Conservation (phyloP, 208 protist species). For the Eutreptiella sp. region DNA sequence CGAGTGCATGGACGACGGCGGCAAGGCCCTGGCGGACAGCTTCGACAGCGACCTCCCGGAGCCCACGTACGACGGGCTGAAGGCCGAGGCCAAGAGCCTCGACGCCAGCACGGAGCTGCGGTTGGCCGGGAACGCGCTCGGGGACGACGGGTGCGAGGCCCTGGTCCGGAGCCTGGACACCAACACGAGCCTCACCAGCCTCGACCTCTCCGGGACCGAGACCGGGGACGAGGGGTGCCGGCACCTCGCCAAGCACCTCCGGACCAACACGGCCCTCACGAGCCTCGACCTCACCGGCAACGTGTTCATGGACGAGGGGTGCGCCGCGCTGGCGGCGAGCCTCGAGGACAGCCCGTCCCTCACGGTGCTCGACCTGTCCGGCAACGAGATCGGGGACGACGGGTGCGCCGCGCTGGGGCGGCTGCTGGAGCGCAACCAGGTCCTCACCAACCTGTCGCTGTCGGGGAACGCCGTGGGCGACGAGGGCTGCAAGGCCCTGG, state of each 20-base stretch:
- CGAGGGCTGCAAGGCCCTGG: conserved; percentile 55
- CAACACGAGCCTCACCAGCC: conserved; percentile 77
- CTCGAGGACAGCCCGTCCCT: conserved; percentile 49
- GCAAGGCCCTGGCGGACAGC: not conserved
- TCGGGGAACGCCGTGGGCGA: conserved; percentile 74
- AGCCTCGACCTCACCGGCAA: conserved; percentile 58
- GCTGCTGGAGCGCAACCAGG: conserved; percentile 61
- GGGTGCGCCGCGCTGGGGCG: conserved; percentile 65
- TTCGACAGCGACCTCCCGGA: too few relatives aligned
- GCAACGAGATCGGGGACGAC: conserved; percentile 74
- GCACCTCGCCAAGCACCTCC: conserved; percentile 48
- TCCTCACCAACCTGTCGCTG: conserved; percentile 68
- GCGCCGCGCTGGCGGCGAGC: conserved; percentile 51
- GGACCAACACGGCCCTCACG: conserved; percentile 43
- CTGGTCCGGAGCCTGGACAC: conserved; percentile 63
- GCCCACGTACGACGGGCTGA: too few relatives aligned
- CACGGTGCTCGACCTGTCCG: conserved; percentile 53
- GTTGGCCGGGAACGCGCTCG: conserved; percentile 50
- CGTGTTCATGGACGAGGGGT: conserved; percentile 48
- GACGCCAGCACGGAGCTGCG: too few relatives aligned
- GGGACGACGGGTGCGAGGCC: conserved; percentile 58
- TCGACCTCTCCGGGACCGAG: conserved; percentile 66
- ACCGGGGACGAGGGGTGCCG: conserved; percentile 47
- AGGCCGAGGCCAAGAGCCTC: too few relatives aligned
- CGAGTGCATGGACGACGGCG: conserved; percentile 5